Evolutionary conservation across 2,329 filamentous ascomycete genomes (phyloP), one percentile per base, ranked within the genome.

Genomic region (Juglanconis juglandina): DNA sequence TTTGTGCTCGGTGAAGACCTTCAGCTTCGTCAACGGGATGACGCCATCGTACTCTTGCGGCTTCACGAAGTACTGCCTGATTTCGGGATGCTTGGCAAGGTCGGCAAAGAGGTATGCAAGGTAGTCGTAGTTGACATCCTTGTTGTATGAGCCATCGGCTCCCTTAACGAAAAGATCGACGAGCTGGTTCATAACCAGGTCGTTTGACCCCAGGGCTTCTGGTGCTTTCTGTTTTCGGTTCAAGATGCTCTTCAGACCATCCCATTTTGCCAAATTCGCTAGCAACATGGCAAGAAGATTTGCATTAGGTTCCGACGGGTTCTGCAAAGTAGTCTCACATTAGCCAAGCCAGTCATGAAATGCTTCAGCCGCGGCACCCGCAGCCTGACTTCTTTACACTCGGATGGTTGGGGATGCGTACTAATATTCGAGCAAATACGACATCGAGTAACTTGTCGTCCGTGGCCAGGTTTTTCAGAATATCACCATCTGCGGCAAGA

Each of bases 161-260:
- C 94, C 94, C 77, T 95, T 96, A 71, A 98, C 95, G 71, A 99
- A 99, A 68, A 96, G 88, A 73, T 98, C 95, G 73, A 99, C 86
- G 35, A 99, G 79, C 75, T 98, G 95, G 73, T 97, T 92, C 68
- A 98, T 85, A 4, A 91, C 87, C 61, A 85, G 81, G 41, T 87
- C 83, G 46, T 91, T 90, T 1, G 86, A 89, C 5, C 85, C 87
- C 6, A 96, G 83, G n/a, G 81, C 80, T 58, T 87, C 83, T 2
- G 92, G 89, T 0, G 88, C 73, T 6, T 83, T 77, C 64, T 92
- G 88, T 69, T 88, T 89, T 58, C 89, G 79, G 4, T 81, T 79
- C 10, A 94, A 75, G 4, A 97, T 79, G 48, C 82, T 81, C 65
- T 89, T 88, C 59, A 96, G 75, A 5, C 81, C 81, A 66, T 94